These are phyloP conservation scores for Phlyctochytrium planicorne DNA, from an alignment of 192 early-diverging fungal genomes.

Conservation along the genomic window DNA sequence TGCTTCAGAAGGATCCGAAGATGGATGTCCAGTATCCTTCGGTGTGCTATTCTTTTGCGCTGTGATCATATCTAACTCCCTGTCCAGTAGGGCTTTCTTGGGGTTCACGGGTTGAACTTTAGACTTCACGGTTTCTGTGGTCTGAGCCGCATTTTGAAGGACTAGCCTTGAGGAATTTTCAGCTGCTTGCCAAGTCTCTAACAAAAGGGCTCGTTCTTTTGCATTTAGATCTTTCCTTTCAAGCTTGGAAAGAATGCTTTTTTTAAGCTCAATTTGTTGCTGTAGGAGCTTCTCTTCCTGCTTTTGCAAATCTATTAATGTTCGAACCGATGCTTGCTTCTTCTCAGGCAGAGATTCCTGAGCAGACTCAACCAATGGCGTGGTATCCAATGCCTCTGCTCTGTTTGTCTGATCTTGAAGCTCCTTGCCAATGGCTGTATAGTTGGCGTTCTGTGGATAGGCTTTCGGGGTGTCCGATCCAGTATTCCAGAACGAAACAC, in stretches of 20 bases:
- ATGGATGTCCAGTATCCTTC: too few species aligned
- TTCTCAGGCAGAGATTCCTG: constrained; percentile 28
- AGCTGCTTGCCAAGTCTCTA: constrained; percentile 34
- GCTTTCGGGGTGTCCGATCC: background rate
- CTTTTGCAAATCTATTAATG: constrained; percentile 53
- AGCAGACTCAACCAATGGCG: constrained; percentile 10
- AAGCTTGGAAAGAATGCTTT: constrained; percentile 57
- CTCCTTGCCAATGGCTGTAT: background rate
- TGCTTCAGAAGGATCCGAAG: constrained; percentile 20
- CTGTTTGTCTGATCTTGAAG: background rate
- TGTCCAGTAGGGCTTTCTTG: constrained; percentile 40
- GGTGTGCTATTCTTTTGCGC: constrained; percentile 6
- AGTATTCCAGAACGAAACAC: constrained; percentile 67
- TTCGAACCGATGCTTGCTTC: constrained; percentile 8
- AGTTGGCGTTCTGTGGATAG: too few species aligned
- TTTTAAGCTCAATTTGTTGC: constrained; percentile 65
- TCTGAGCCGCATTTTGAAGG: constrained; percentile 15
- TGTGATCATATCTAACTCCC: constrained; percentile 50
- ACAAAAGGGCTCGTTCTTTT: constrained; percentile 26
- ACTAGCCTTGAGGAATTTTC: constrained; percentile 16
- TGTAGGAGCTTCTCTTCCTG: constrained; percentile 58
- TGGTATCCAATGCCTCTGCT: background rate
- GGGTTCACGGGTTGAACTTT: constrained; percentile 20
- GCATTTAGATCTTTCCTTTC: constrained; percentile 42
- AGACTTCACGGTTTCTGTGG: constrained; percentile 9